Base-by-base conservation (phyloP, 148 eudicot species). In the Fallopia convolvulus region DNA sequence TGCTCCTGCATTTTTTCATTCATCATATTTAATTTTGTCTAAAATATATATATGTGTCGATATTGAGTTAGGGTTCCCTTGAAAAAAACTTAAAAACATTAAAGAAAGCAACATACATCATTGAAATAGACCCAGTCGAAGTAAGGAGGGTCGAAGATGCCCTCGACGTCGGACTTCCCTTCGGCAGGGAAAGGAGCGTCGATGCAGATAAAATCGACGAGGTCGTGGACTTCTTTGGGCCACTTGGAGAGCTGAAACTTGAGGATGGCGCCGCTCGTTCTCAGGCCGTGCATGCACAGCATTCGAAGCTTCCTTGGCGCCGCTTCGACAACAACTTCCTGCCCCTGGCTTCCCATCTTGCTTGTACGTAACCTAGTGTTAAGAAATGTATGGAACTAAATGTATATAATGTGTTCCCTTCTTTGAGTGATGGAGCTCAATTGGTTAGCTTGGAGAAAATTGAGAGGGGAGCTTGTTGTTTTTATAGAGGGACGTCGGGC, bases 111-210 rank as follows among this genome's bases (percentile, higher is more conserved):
- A 74, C 78, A 44, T 49, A 87, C 87, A 87, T 88, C 85, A 78
- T 86, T 84, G 87, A 88, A 91, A 63, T 91, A 94, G 66, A 90
- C 92, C 98, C 98, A 94, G 76, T 94, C 98, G 39, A 85, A 94
- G 86, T 89, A 94, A 20, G 98, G 98, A 81, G 97, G 97, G 23
- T 94, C 97, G 65, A 94, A 94, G 36, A 94, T 84, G 15, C 94
- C 97, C 76, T 92, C 90, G 12, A 94, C 98, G 8, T 90, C 97
- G 20, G 98, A 94, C 49, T 94, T 89, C 1, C 98, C 98, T 2
- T 33, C 76, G 30, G 89, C 83, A 2, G 89, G 90, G 72, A 84
- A 88, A 26, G 93, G 89, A 0, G 79, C 98, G 44, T 94, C 92
- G 10, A 80, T 77, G 80, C 83, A 94, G 14, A 90, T 83, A 23